Evolutionary conservation across 805 yeast genomes (phyloP).

Genomic region (Teunomyces stri): DNA sequence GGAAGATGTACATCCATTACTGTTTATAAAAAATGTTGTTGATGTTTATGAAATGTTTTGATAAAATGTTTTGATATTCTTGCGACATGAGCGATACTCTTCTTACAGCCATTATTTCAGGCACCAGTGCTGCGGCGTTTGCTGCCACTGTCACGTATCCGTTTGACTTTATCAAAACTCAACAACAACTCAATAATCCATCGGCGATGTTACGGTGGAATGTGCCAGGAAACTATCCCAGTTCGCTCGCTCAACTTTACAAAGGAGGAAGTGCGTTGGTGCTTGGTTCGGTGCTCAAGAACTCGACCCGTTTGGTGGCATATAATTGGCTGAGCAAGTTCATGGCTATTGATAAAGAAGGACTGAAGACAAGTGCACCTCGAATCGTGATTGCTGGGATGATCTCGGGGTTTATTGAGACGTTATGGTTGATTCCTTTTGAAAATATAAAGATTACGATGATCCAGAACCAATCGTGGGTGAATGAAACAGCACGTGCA

Average conservation of each 20-base stretch:
- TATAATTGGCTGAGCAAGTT: conserved; percentile 74
- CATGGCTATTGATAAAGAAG: conserved; percentile 48
- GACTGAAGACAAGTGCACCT: conserved; percentile 70
- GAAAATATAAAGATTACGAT: conserved; percentile 79
- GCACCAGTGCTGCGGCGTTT: conserved; percentile 60
- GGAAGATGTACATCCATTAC: conserved; percentile 17
- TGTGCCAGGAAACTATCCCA: conserved; percentile 32
- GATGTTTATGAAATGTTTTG: not conserved
- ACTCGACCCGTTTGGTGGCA: conserved; percentile 67
- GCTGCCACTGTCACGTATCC: conserved; percentile 69
- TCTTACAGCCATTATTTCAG: conserved; percentile 58
- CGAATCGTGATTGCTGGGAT: conserved; percentile 80
- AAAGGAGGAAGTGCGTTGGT: conserved; percentile 76
- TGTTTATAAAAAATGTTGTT: too few species aligned
- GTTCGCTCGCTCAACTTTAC: conserved; percentile 33
- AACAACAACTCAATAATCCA: conserved; percentile 54
- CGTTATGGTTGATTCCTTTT: conserved; percentile 83
- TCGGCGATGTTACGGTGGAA: conserved; percentile 33
- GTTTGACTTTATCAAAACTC: conserved; percentile 66
- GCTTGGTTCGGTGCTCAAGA: conserved; percentile 70
- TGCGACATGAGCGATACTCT: conserved; percentile 29
- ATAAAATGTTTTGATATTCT: not conserved
- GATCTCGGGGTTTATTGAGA: conserved; percentile 80
- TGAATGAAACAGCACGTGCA: conserved; percentile 23
- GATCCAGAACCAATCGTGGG: conserved; percentile 61